Conservation (phyloP, 176 grass and related monocot genomes). For the Musa itinerans region DNA sequence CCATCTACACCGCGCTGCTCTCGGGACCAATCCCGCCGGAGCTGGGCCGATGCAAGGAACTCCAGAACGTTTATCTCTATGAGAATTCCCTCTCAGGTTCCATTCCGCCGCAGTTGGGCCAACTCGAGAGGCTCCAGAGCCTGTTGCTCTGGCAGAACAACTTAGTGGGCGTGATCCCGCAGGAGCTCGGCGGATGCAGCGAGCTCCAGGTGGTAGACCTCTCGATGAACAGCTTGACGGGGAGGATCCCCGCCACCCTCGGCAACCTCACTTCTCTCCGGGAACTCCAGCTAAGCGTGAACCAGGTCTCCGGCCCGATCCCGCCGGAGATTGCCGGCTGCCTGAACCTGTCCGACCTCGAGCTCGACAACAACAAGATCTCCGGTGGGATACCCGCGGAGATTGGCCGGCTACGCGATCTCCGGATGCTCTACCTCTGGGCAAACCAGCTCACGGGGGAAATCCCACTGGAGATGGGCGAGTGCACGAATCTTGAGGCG, state of each 20-base stretch:
- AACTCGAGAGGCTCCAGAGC: conserved; percentile 39
- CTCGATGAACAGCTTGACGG: conserved; percentile 64
- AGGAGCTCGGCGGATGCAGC: conserved; percentile 44
- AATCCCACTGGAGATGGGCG: conserved; percentile 61
- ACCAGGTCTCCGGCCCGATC: conserved; percentile 56
- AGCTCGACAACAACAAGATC: conserved; percentile 93
- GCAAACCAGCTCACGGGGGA: conserved; percentile 49
- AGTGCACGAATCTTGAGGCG: conserved; percentile 49
- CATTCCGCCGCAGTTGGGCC: conserved; percentile 61
- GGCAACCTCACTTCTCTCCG: conserved; percentile 54
- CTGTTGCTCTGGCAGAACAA: conserved; percentile 82
- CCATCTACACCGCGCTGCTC: conserved; percentile 63
- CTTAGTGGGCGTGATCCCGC: conserved; percentile 71
- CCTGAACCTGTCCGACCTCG: conserved; percentile 69
- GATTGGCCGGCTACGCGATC: conserved; percentile 33
- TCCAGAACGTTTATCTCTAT: conserved; percentile 69
- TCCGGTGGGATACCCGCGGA: conserved; percentile 50
- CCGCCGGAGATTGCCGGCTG: conserved; percentile 51
- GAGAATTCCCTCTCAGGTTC: conserved; percentile 61
- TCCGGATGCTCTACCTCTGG: conserved; percentile 66
- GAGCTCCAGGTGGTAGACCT: conserved; percentile 48
- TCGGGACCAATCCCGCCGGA: conserved; percentile 65
- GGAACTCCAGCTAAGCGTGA: conserved; percentile 66
- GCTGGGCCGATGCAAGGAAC: conserved; percentile 40
- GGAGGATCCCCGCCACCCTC: conserved; percentile 62